A percentile compares a stretch with the other conserved stretches of the same genome.
Conservation (phyloP, 208 protist genomes). For the Vickermania ingenoplastis region DNA sequence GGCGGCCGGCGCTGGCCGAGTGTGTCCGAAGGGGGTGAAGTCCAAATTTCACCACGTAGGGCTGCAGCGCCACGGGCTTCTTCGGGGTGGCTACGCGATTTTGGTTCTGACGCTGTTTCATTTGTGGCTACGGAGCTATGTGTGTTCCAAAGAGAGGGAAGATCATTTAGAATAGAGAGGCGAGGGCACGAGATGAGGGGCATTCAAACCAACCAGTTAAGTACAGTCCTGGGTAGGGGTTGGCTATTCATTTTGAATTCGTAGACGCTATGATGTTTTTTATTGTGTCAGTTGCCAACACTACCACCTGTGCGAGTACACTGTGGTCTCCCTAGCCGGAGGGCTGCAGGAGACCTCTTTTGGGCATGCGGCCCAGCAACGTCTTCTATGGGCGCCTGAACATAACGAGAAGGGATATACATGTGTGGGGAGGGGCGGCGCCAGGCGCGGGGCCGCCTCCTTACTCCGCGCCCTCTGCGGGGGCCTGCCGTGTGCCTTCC, state of each 20-base stretch:
- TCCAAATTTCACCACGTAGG: neutral
- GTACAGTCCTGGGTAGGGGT: neutral
- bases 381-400: neutral
- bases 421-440: no score
- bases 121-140: neutral
- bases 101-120: neutral
- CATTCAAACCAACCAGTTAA: neutral
- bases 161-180: neutral
- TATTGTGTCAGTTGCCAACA: no score
- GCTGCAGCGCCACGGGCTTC: neutral
- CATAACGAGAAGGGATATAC: no score
- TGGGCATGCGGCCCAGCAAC: neutral
- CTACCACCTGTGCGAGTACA: no score
- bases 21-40: neutral
- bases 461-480: neutral
- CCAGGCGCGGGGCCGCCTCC: no score
- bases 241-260: neutral
- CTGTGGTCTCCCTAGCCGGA: no score
- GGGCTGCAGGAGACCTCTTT: neutral
- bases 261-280: neutral
- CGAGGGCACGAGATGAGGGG: neutral
- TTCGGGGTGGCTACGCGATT: neutral
- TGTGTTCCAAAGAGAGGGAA: neutral
- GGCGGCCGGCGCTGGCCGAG: neutral
- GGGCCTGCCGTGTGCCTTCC: slow-evolving; percentile 10